These are phyloP conservation scores for Gamarada debralockiae DNA, from an alignment of 495 filamentous ascomycete species.

Conservation along the genomic window DNA sequence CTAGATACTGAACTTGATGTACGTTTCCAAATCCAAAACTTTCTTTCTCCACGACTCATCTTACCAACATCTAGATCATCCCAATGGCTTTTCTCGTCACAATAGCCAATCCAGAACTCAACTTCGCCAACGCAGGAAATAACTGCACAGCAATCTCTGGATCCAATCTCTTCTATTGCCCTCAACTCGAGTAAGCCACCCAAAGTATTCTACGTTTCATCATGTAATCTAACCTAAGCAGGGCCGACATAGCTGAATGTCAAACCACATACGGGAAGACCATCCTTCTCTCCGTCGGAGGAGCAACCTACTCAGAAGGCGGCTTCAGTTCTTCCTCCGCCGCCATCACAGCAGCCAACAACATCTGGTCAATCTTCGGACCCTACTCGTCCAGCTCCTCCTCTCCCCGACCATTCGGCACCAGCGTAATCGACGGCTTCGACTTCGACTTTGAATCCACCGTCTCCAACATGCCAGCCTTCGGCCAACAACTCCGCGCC, in stretches of 20 bases:
- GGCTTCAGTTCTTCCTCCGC: conserved; percentile 34
- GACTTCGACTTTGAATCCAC: conserved; percentile 52
- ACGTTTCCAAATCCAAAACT: background rate
- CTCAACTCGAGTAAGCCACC: conserved; percentile 52
- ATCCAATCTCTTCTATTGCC: conserved; percentile 54
- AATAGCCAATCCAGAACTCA: conserved; percentile 52
- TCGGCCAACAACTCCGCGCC: conserved; percentile 42
- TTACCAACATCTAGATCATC: conserved; percentile 41
- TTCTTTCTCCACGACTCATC: background rate
- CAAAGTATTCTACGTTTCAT: background rate
- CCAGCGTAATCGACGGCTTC: conserved; percentile 56
- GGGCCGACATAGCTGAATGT: conserved; percentile 46
- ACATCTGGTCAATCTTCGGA: conserved; percentile 63
- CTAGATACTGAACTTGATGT: conserved; percentile 30
- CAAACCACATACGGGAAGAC: conserved; percentile 52
- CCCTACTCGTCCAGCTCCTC: conserved; percentile 35
- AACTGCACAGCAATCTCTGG: conserved; percentile 54
- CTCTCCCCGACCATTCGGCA: conserved; percentile 36
- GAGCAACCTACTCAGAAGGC: conserved; percentile 35
- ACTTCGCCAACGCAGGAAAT: conserved; percentile 57
- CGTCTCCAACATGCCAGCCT: conserved; percentile 39
- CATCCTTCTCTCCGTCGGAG: conserved; percentile 62
- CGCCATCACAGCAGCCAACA: conserved; percentile 53
- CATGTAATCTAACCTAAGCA: conserved; percentile 1
- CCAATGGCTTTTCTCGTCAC: conserved; percentile 57